Percentiles rank a stretch among this genome's conserved stretches.
Evolutionary conservation across 169 alveolate genomes (phyloP).

Genomic region (Plasmodium inui): DNA sequence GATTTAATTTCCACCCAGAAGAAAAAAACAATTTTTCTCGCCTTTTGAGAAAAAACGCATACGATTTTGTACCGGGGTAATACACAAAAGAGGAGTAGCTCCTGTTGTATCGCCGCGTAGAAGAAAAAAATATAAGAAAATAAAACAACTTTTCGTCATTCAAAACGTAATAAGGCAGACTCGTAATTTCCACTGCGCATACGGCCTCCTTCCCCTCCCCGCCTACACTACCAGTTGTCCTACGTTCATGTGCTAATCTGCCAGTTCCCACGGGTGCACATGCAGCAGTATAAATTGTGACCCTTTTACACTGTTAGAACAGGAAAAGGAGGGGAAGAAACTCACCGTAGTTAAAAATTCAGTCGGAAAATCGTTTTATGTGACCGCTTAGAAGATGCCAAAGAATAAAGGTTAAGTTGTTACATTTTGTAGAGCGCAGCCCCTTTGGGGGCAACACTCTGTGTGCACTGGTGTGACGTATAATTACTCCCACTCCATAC

Average conservation of each 20-base stretch:
- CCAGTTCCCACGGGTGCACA: neutral
- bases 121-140: too few relatives aligned
- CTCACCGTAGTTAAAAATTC: neutral
- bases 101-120: neutral
- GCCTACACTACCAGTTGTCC: neutral
- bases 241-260: neutral
- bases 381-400: constrained; percentile 53
- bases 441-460: neutral
- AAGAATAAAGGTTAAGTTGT: constrained; percentile 60
- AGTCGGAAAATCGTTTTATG: neutral
- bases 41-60: neutral
- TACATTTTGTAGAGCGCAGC: neutral
- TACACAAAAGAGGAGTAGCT: neutral
- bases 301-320: neutral
- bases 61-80: neutral
- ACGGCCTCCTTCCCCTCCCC: neutral
- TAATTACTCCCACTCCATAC: neutral
- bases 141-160: neutral
- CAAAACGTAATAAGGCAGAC: neutral
- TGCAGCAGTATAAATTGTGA: neutral
- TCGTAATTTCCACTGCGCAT: neutral
- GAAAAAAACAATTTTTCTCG: neutral
- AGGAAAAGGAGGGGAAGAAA: neutral
- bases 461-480: neutral
- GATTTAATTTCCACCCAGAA: neutral